phyloP scores from a whole-genome alignment of 805 yeast species.

The Ogataea ramenticola region DNA sequence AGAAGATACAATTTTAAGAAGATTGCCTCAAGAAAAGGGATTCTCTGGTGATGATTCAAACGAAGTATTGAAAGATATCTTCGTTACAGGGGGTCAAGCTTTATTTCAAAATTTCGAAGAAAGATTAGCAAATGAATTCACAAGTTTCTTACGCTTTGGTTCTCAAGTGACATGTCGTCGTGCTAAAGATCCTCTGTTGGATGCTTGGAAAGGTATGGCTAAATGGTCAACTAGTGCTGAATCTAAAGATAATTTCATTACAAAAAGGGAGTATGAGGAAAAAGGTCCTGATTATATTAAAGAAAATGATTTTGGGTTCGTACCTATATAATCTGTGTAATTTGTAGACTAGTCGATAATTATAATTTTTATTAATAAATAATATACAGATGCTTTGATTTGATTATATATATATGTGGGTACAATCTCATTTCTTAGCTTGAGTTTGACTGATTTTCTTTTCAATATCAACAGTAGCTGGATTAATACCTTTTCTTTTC shows the following conservation, averaged over 20 bases:
- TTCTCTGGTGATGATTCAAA: slow-evolving; percentile 44
- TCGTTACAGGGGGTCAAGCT: slow-evolving; percentile 83
- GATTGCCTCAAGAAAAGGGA: slow-evolving; percentile 48
- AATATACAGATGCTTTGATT: neutral
- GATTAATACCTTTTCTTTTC: slow-evolving; percentile 69
- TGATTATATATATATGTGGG: neutral
- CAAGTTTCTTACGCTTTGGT: slow-evolving; percentile 62
- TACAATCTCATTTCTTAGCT: slow-evolving; percentile 1
- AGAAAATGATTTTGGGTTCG: slow-evolving; percentile 69
- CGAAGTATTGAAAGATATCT: slow-evolving; percentile 53
- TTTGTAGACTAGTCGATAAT: neutral
- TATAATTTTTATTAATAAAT: too few species aligned
- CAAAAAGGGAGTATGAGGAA: slow-evolving; percentile 75
- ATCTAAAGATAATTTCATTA: slow-evolving; percentile 38
- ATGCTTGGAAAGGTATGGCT: slow-evolving; percentile 95
- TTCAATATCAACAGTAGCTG: slow-evolving; percentile 33
- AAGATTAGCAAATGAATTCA: slow-evolving; percentile 65
- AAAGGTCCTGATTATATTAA: slow-evolving; percentile 84
- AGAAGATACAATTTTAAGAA: slow-evolving; percentile 54
- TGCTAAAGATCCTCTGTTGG: slow-evolving; percentile 65
- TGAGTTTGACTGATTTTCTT: slow-evolving; percentile 14
- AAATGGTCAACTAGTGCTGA: slow-evolving; percentile 55
- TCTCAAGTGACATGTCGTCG: slow-evolving; percentile 50
- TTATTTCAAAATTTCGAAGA: slow-evolving; percentile 55
- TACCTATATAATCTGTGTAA: slow-evolving; percentile 10